These are phyloP conservation scores for Taiozyma sp. DNA, from an alignment of 1,139 yeast genomes.

Conservation along the genomic window DNA sequence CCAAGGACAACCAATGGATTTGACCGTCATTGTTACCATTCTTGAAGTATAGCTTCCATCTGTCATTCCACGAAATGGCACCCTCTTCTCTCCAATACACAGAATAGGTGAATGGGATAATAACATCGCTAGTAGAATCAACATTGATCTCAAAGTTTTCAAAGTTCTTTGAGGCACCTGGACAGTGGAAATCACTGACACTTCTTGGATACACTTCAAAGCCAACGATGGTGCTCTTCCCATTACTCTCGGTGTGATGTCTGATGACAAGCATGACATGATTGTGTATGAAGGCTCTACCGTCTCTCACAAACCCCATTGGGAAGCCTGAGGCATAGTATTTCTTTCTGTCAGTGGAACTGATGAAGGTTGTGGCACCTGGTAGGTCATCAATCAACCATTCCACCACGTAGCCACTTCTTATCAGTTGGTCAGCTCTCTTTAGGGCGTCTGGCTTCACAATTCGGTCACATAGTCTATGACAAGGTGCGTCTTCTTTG, in stretches of 20 bases:
- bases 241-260: slow-evolving; percentile 53
- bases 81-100: slow-evolving; percentile 87
- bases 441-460: slow-evolving; percentile 46
- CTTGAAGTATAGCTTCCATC: slow-evolving; percentile 74
- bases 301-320: slow-evolving; percentile 62
- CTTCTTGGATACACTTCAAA: slow-evolving; percentile 89
- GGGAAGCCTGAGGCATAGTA: slow-evolving; percentile 89
- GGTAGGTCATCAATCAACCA: slow-evolving; percentile 87
- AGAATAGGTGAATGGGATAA: slow-evolving; percentile 77
- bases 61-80: slow-evolving; percentile 56
- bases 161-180: slow-evolving; percentile 60
- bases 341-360: slow-evolving; percentile 53
- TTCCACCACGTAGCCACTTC: slow-evolving; percentile 71
- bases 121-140: slow-evolving; percentile 29
- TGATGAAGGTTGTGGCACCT: slow-evolving; percentile 81
- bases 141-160: slow-evolving; percentile 47
- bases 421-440: slow-evolving; percentile 58
- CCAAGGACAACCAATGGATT: slow-evolving; percentile 69
- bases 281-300: slow-evolving; percentile 60
- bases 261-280: slow-evolving; percentile 80
- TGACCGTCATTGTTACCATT: slow-evolving; percentile 45
- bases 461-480: slow-evolving; percentile 59
- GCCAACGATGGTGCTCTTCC: slow-evolving; percentile 68
- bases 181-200: slow-evolving; percentile 62
- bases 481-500: slow-evolving; percentile 62